Base-by-base conservation (phyloP, 495 filamentous ascomycete species). In the Lepraria neglecta region DNA sequence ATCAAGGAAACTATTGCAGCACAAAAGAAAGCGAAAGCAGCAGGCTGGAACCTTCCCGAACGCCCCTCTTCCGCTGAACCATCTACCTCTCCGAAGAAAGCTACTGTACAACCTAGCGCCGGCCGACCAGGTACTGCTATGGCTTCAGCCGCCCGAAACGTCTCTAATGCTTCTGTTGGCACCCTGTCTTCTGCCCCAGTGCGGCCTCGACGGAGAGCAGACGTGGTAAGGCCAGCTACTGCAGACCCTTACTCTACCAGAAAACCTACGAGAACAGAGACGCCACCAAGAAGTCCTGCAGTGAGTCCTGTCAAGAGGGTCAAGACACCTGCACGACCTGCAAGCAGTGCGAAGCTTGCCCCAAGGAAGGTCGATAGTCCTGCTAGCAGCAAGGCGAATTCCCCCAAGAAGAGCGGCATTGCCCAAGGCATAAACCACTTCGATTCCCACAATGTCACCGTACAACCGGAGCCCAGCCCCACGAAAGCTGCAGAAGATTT, bases 1-100 rank as follows among this genome's bases (percentile, higher is more conserved):
- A 81, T 85, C 72, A 90, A 77, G 61, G 91, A 96, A 61, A 82
- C 88, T 9, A 92, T 96, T 74, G 78, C 91, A 58, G 90, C 89
- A 6, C 86, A 91, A 63, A 92, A 91, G 74, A 89, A 83, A 69
- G 82, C 82, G 31, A 80, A 82, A 44, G 73, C 82, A 55, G 78
- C 80, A 58, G 73, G 79, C 30, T 86, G 79, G 70, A 80, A 78
- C 45, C 67, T 87, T 19, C 85, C 84, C 21, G 76, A 85, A 45
- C 82, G 89, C 17, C 87, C 90, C 5, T 87, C 81, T 58, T 92
- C 90, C 33, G 88, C 88, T 54, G 88, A 87, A 80, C 76, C 85
- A 21, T 76, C 77, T 46, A 80, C 87, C 50, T 82, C 86, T 14
- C 82, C 85, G 27, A 75, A 75, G 24, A 67, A 64, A 56, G 75